Conservation (phyloP, 1,139 yeast genomes). For the Suhomyces chickasaworum region DNA sequence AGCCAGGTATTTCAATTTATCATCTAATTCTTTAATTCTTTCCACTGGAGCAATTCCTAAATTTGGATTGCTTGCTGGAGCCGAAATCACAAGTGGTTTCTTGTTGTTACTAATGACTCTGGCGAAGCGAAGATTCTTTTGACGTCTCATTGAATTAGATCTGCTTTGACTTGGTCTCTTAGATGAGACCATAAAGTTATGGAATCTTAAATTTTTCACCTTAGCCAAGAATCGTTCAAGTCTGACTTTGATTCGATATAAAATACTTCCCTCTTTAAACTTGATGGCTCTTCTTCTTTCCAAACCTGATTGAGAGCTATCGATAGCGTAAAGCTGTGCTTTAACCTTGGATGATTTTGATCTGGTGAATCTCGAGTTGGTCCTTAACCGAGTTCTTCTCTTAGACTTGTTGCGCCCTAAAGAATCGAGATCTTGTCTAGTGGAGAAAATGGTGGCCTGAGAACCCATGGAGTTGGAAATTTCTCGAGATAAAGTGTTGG, state of each 20-base stretch:
- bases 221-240: slow-evolving; percentile 28
- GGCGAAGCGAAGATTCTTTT: slow-evolving; percentile 8
- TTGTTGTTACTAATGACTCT: slow-evolving; percentile 2
- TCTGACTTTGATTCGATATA: slow-evolving; percentile 34
- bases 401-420: slow-evolving; percentile 3
- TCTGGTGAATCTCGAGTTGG: slow-evolving; percentile 8
- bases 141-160: slow-evolving; percentile 8
- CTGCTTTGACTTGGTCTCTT: slow-evolving; percentile 25
- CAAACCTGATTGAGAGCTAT: slow-evolving; percentile 23
- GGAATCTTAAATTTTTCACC: slow-evolving; percentile 24
- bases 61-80: slow-evolving; percentile 32
- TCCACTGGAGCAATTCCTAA: slow-evolving; percentile 27
- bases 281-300: slow-evolving; percentile 39
- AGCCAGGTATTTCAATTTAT: slow-evolving; percentile 30
- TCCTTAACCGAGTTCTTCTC: slow-evolving; percentile 7
- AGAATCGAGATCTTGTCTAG: slow-evolving; percentile 25
- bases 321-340: slow-evolving; percentile 16
- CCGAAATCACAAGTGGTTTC: slow-evolving; percentile 22
- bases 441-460: slow-evolving; percentile 50
- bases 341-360: slow-evolving; percentile 17
- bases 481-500: slow-evolving; percentile 21
- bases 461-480: slow-evolving; percentile 46
- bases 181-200: slow-evolving; percentile 33
- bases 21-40: slow-evolving; percentile 27
- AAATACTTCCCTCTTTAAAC: slow-evolving; percentile 34